These are phyloP conservation scores for Coemansia sp. DNA, from an alignment of 192 early-diverging fungal genomes.

Conservation along the genomic window DNA sequence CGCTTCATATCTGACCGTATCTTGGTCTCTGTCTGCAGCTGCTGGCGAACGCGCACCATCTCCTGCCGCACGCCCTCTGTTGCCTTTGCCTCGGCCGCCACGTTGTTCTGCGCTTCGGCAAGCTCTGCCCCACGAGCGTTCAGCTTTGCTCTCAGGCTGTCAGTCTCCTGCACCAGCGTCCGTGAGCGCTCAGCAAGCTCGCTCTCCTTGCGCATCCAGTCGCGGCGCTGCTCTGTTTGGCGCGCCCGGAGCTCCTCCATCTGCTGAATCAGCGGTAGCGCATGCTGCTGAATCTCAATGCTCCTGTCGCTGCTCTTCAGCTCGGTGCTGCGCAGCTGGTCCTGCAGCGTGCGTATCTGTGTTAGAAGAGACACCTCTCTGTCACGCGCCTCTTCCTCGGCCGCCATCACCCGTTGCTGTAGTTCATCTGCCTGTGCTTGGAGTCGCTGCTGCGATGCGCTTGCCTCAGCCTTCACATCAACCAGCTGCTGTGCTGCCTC, in stretches of 20 bases:
- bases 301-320: constrained; percentile 32
- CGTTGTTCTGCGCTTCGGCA: constrained; percentile 1
- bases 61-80: constrained; percentile 13
- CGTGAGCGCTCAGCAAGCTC: constrained; percentile 27
- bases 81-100: constrained; percentile 16
- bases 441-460: constrained; percentile 38
- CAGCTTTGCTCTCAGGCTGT: constrained; percentile 15
- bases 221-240: constrained; percentile 33
- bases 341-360: constrained; percentile 36
- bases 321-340: constrained; percentile 40
- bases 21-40: constrained; percentile 56
- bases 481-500: constrained; percentile 43
- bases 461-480: constrained; percentile 8
- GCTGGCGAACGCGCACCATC: constrained; percentile 61
- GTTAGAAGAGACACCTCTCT: constrained; percentile 39
- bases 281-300: constrained; percentile 47
- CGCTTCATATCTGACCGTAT: constrained; percentile 45
- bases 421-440: constrained; percentile 50
- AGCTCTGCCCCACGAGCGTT: constrained; percentile 8
- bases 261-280: constrained; percentile 49
- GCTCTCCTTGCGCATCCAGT: constrained; percentile 33
- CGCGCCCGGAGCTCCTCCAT: constrained; percentile 47
- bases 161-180: constrained; percentile 14
- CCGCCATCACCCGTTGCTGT: constrained; percentile 32
- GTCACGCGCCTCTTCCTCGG: constrained; percentile 42